A percentile compares a stretch with the other conserved stretches of the same genome.
Conservation (phyloP, 352 stramenopile genomes). For the Pythium coloratum region DNA sequence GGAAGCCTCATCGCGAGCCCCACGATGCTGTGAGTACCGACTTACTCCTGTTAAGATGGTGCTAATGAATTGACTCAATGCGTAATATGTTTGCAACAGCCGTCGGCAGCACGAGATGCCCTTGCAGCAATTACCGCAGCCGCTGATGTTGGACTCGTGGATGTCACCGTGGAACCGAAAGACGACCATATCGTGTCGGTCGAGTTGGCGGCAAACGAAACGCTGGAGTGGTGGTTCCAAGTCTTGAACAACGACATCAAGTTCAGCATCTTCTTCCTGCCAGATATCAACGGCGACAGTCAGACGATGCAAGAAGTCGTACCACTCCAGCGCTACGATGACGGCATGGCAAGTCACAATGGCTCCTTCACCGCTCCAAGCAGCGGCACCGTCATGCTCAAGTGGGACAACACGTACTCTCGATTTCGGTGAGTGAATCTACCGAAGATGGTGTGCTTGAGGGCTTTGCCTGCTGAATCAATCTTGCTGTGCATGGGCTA, state of each 20-base stretch:
- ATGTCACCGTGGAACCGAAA: conserved; percentile 43
- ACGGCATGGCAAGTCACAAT: not conserved
- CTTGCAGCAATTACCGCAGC: conserved; percentile 37
- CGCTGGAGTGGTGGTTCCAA: conserved; percentile 51
- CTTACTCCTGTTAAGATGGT: not conserved
- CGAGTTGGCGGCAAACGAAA: conserved; percentile 41
- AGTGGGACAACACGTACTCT: conserved; percentile 67
- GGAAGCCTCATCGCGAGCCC: conserved; percentile 36
- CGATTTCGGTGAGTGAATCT: conserved; percentile 39
- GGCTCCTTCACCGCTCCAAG: conserved; percentile 36
- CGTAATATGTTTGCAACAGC: conserved; percentile 13
- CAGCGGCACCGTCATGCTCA: conserved; percentile 50
- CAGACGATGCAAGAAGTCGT: conserved; percentile 41
- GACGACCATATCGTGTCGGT: conserved; percentile 49
- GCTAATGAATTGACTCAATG: not conserved
- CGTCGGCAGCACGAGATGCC: conserved; percentile 29
- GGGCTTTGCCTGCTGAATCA: not conserved
- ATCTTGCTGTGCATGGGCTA: not conserved
- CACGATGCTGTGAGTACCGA: not conserved
- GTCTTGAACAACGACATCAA: conserved; percentile 52
- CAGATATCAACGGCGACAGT: conserved; percentile 20
- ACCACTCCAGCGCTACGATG: conserved; percentile 33
- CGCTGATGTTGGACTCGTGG: conserved; percentile 23
- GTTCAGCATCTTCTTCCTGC: conserved; percentile 52
- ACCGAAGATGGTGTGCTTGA: too few species aligned